Conservation (phyloP, 768 basidiomycete genomes). For the Calocybe cyanea region DNA sequence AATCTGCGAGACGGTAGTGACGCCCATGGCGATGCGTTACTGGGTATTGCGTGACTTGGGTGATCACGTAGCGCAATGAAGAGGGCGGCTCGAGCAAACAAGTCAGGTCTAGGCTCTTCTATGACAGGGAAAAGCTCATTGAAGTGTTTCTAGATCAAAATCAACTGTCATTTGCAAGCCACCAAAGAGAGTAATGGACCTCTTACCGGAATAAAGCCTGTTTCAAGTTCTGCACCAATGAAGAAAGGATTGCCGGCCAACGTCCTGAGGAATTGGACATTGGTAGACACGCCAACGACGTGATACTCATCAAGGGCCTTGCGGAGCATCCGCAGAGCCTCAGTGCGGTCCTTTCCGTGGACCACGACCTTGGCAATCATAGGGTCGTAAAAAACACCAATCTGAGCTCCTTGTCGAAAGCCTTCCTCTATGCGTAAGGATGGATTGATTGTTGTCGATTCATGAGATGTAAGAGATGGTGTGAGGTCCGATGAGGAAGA, state of each 20-base stretch:
- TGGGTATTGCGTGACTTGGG: conserved; percentile 18
- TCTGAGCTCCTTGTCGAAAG: conserved; percentile 73
- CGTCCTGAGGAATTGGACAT: conserved; percentile 80
- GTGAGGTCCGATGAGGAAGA: conserved; percentile 23
- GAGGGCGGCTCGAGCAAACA: conserved; percentile 78
- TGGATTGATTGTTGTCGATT: conserved; percentile 38
- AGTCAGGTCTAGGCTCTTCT: conserved; percentile 50
- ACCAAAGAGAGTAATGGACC: conserved; percentile 13
- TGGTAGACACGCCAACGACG: conserved; percentile 89
- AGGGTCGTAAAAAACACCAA: conserved; percentile 88
- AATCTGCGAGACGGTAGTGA: conserved; percentile 73
- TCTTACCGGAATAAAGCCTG: conserved; percentile 81
- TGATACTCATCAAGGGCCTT: conserved; percentile 84
- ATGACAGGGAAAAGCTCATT: conserved; percentile 75
- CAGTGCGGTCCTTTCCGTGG: conserved; percentile 78
- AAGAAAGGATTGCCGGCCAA: conserved; percentile 80
- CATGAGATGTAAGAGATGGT: conserved; percentile 26
- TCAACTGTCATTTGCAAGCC: neutral
- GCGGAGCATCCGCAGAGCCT: conserved; percentile 77
- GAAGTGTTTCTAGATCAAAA: conserved; percentile 71
- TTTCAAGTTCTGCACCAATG: conserved; percentile 77
- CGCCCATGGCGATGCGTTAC: conserved; percentile 58
- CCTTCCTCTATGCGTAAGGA: conserved; percentile 88
- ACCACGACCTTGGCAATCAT: conserved; percentile 93
- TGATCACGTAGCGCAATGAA: conserved; percentile 69